Evolutionary conservation across 164 flowering plant species (phyloP).

Genomic region (Nymphaea thermarum): DNA sequence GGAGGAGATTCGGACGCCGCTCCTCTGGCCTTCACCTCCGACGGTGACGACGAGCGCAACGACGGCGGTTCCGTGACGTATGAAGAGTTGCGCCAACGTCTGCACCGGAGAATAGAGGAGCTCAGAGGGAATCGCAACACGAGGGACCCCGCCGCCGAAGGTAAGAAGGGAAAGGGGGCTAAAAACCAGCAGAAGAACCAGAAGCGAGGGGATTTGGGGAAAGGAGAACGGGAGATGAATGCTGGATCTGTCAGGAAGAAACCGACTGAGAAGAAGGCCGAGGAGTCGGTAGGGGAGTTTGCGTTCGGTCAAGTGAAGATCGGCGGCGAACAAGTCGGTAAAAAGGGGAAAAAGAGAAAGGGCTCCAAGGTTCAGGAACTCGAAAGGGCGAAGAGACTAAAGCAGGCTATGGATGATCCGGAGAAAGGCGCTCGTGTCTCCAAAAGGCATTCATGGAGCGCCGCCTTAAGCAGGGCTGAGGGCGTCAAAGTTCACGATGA

Average conservation of each 20-base stretch:
- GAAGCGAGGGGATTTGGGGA: background rate
- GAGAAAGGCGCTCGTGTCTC: conserved; percentile 40
- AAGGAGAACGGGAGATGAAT: conserved; percentile 7
- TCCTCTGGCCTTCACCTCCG: background rate
- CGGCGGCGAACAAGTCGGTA: conserved; percentile 27
- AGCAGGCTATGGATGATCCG: conserved; percentile 65
- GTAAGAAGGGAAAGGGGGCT: background rate
- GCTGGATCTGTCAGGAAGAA: conserved; percentile 16
- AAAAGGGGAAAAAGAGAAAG: conserved; percentile 38
- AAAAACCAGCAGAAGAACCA: conserved; percentile 5
- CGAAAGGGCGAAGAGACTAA: conserved; percentile 43
- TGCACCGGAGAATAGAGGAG: conserved; percentile 37
- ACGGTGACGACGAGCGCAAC: background rate
- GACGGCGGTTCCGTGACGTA: conserved; percentile 39
- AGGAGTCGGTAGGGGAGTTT: conserved; percentile 15
- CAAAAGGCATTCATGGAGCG: conserved; percentile 58
- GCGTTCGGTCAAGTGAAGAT: conserved; percentile 58
- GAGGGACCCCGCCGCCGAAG: conserved; percentile 1
- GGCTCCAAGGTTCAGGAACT: conserved; percentile 55
- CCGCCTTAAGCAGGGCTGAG: conserved; percentile 64
- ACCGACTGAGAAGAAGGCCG: background rate
- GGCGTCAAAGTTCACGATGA: conserved; percentile 83
- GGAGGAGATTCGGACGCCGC: background rate
- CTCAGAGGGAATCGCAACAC: conserved; percentile 30
- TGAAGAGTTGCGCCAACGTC: conserved; percentile 50